Conservation (phyloP, 1,284 basidiomycete species). For the Ustilago shanxiensis region DNA sequence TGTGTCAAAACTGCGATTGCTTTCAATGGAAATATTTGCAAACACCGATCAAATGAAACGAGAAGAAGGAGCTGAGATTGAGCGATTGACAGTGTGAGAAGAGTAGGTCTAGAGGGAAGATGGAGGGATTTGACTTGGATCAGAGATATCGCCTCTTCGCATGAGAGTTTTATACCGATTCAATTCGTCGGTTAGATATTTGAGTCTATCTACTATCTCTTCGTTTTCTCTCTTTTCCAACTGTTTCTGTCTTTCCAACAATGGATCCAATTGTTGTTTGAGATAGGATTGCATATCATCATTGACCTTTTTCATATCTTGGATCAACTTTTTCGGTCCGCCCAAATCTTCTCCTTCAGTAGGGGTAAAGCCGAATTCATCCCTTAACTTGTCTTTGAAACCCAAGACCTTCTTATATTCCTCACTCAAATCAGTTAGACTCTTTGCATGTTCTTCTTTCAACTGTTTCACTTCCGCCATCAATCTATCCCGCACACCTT, state of each 20-base stretch:
- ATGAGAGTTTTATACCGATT: slow-evolving; percentile 45
- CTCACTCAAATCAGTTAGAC: slow-evolving; percentile 18
- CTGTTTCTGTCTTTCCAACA: slow-evolving; percentile 11
- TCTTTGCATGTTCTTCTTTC: slow-evolving; percentile 8
- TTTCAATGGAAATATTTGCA: too few species aligned
- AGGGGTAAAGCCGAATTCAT: slow-evolving; percentile 10
- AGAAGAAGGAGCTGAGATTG: background rate
- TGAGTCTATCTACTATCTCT: slow-evolving; percentile 15
- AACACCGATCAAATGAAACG: too few species aligned
- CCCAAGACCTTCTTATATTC: slow-evolving; percentile 28
- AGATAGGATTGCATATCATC: slow-evolving; percentile 16
- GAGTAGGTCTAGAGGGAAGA: too few species aligned
- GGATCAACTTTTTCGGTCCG: slow-evolving; percentile 9
- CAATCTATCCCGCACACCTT: slow-evolving; percentile 40
- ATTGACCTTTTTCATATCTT: slow-evolving; percentile 12
- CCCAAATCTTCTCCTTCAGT: background rate
- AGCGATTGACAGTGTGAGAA: background rate
- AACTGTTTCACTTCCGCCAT: slow-evolving; percentile 48
- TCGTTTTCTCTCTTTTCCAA: slow-evolving; percentile 31
- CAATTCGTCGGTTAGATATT: slow-evolving; percentile 36
- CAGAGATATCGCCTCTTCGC: slow-evolving; percentile 21
- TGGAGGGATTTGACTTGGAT: slow-evolving; percentile 8
- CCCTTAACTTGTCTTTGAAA: slow-evolving; percentile 27
- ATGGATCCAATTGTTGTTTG: slow-evolving; percentile 13
- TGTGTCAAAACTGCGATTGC: background rate